Percentiles rank a stretch among this genome's conserved stretches.
These are phyloP conservation scores for Plasmodium berghei DNA, from an alignment of 169 alveolate genomes.

Conservation along the genomic window DNA sequence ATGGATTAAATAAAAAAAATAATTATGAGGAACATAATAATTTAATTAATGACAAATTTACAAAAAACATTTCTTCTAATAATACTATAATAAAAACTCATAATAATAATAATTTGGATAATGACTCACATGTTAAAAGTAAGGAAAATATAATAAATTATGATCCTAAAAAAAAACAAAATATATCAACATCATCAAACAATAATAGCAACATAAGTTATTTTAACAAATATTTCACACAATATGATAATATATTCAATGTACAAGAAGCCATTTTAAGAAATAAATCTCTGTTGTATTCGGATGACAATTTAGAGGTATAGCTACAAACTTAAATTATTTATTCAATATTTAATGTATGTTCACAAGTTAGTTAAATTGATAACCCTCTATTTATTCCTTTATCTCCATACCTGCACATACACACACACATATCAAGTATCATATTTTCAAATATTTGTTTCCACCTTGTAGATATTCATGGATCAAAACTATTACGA, in stretches of 20 bases:
- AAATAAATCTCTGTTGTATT: slow-evolving; percentile 12
- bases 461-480: slow-evolving; percentile 7
- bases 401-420: neutral
- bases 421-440: neutral
- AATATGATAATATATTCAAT: slow-evolving; percentile 25
- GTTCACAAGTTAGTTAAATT: too few species aligned
- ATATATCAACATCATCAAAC: neutral
- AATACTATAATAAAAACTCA: neutral
- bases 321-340: neutral
- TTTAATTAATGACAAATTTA: slow-evolving; percentile 20
- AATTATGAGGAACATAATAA: slow-evolving; percentile 14
- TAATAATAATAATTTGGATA: neutral
- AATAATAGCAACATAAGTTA: slow-evolving; percentile 1
- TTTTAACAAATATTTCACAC: slow-evolving; percentile 42
- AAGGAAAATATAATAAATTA: neutral
- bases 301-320: slow-evolving; percentile 49
- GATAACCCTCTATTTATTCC: neutral
- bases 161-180: neutral
- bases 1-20: slow-evolving; percentile 3
- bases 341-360: too few species aligned
- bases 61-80: slow-evolving; percentile 2
- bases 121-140: neutral
- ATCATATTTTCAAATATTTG: neutral
- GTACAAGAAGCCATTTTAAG: slow-evolving; percentile 36
- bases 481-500: slow-evolving; percentile 43